Percentiles rank a stretch among this genome's conserved stretches.
These are phyloP conservation scores for Parathielavia hyrcaniae DNA, from an alignment of 495 filamentous ascomycete genomes.

Conservation along the genomic window DNA sequence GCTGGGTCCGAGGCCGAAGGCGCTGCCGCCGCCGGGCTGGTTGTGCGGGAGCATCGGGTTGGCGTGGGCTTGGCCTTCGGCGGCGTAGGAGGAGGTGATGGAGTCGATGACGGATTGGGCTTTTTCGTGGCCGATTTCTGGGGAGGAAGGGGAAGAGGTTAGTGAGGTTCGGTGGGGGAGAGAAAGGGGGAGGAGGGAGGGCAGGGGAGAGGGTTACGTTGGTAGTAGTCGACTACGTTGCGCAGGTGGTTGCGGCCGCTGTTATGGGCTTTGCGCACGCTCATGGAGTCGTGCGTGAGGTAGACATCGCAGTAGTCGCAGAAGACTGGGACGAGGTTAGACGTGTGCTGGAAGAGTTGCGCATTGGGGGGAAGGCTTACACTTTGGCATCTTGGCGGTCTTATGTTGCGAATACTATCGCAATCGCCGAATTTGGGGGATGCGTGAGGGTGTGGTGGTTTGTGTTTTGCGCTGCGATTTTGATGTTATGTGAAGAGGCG, in stretches of 20 bases:
- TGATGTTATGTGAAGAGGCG: background rate
- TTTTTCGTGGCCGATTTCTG: constrained; percentile 97
- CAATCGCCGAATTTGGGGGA: constrained; percentile 9
- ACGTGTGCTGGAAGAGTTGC: background rate
- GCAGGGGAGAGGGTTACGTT: constrained; percentile 54
- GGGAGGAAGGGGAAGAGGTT: background rate
- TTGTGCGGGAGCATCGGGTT: constrained; percentile 74
- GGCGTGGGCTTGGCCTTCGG: constrained; percentile 77
- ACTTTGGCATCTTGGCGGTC: constrained; percentile 44
- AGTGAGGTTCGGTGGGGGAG: background rate
- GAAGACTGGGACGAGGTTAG: constrained; percentile 36
- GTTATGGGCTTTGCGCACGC: constrained; percentile 97
- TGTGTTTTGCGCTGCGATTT: background rate
- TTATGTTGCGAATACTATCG: constrained; percentile 8
- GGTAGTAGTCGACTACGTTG: constrained; percentile 97
- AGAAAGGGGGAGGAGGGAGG: background rate
- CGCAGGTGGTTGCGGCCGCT: constrained; percentile 90
- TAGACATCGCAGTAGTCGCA: constrained; percentile 99
- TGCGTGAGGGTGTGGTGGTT: background rate
- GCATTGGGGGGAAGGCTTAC: constrained; percentile 15
- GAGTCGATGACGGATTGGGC: constrained; percentile 96
- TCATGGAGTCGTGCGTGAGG: constrained; percentile 99
- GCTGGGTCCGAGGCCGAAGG: constrained; percentile 29
- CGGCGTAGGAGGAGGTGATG: constrained; percentile 90
- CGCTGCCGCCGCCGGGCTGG: constrained; percentile 49